Conservation (phyloP, 768 basidiomycete species). For the Lactifluus rugatus region DNA sequence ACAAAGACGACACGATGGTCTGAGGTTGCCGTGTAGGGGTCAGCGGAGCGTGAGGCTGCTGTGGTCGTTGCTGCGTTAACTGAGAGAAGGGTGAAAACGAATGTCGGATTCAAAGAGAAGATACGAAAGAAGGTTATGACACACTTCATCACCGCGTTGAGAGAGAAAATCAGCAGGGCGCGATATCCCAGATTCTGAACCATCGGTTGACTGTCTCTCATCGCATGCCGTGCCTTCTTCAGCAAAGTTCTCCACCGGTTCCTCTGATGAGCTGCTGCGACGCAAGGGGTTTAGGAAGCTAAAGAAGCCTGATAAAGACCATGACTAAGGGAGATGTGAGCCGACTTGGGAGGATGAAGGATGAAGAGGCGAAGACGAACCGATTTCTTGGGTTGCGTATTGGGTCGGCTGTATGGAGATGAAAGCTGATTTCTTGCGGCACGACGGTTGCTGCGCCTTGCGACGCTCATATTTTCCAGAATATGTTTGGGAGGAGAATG, state of each 20-base stretch:
- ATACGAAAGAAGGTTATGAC: neutral
- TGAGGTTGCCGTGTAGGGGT: conserved; percentile 8
- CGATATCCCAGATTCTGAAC: neutral
- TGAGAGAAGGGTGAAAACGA: neutral
- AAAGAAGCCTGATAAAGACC: conserved; percentile 44
- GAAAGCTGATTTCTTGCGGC: conserved; percentile 23
- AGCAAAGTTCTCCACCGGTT: conserved; percentile 10
- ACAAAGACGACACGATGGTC: neutral
- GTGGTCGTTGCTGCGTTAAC: conserved; percentile 5
- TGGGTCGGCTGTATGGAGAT: conserved; percentile 48
- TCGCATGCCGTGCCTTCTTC: conserved; percentile 6
- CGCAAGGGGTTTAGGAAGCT: conserved; percentile 43
- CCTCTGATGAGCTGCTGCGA: conserved; percentile 20
- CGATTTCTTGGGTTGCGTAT: conserved; percentile 35
- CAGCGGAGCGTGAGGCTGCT: neutral
- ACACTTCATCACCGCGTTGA: conserved; percentile 16
- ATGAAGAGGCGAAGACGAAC: conserved; percentile 27
- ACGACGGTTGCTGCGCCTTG: conserved; percentile 34
- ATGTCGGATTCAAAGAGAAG: neutral
- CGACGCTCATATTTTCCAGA: conserved; percentile 44
- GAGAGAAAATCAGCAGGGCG: conserved; percentile 18
- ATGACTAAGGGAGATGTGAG: conserved; percentile 28
- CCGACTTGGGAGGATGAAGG: conserved; percentile 5
- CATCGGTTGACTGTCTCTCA: conserved; percentile 4
- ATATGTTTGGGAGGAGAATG: neutral